Evolutionary conservation across 1,284 basidiomycete genomes (phyloP).

Genomic region (Porodaedalea pini): DNA sequence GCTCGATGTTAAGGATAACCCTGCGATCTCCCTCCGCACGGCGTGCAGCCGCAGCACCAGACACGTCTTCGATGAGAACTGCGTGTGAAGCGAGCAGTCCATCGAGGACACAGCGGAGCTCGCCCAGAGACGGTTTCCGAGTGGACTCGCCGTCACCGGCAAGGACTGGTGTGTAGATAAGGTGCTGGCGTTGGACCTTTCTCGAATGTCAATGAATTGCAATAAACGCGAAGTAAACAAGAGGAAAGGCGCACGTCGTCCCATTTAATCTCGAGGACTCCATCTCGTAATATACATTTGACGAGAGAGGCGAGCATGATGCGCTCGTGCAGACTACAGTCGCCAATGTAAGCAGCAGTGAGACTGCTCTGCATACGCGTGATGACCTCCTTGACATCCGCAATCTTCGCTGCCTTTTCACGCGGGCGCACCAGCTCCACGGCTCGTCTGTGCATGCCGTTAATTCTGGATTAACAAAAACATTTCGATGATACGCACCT

Average conservation of each 20-base stretch:
- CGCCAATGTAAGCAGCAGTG: constrained; percentile 75
- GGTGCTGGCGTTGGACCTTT: constrained; percentile 66
- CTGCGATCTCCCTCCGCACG: constrained; percentile 57
- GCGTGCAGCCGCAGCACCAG: constrained; percentile 40
- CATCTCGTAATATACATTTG: constrained; percentile 79
- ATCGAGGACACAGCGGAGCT: constrained; percentile 61
- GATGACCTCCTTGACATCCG: constrained; percentile 80
- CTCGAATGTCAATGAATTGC: constrained; percentile 7
- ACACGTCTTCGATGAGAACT: constrained; percentile 62
- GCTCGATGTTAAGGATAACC: constrained; percentile 67
- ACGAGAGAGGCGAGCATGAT: constrained; percentile 87
- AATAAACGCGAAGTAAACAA: constrained; percentile 24
- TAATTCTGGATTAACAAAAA: background rate
- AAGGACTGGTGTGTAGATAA: constrained; percentile 56
- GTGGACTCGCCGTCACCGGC: constrained; percentile 47
- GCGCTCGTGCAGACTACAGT: constrained; percentile 83
- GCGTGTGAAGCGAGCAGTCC: constrained; percentile 69
- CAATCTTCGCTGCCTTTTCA: constrained; percentile 57
- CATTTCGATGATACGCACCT: constrained; percentile 41
- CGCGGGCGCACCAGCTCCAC: constrained; percentile 71
- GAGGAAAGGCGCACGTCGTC: constrained; percentile 51
- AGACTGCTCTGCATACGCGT: constrained; percentile 91
- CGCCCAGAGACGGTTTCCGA: constrained; percentile 50
- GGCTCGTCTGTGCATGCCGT: constrained; percentile 53
- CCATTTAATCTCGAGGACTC: constrained; percentile 86